Evolutionary conservation across 108 stramenopile species (phyloP), one percentile per base, ranked within the genome.

Genomic region (Cylindrotheca fusiformis): DNA sequence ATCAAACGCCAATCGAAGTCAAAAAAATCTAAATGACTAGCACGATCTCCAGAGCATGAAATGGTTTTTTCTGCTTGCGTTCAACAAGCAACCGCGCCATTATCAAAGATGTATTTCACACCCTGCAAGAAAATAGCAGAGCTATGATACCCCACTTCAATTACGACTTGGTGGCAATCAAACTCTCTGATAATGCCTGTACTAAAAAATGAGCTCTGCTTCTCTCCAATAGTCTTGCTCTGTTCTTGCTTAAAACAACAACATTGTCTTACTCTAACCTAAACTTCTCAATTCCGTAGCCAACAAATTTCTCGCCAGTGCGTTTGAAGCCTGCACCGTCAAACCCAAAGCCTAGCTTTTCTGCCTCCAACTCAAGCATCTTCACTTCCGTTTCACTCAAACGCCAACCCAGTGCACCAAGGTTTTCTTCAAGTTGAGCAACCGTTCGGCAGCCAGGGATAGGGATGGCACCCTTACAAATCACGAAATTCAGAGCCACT

Each of bases 301-400:
- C 85, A 19, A 86, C 85, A 69, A 86, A 86, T 55, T 86, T 86
- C 52, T 79, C 85, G 33, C 63, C 69, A 2, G 77, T 81, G 29
- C 78, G 63, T 55, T 86, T 86, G 68, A 86, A 86, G 14, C 85
- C 85, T 31, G 85, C 85, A n/a, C 86, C 86, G 32, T 84, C 86
- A 73, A 82, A 83, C 10, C 65, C 56, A 25, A 84, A 73, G 1
- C 74, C 76, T 20, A 83, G 71, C 10, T 61, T 69, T 28, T 78
- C 79, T 3, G 77, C 68, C 28, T 67, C 51, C 12, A 49, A 20
- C 32, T 89, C 87, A 49, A 89, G 72, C 52, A 33, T 56, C 20
- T 6, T 20, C 28, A 89, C 56, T 62, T 89, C 82, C 23, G 69
- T 58, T 18, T 46, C 48, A 4, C 68, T 58, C 22, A 90, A 61